Conservation (phyloP, 352 stramenopile genomes). For the Peronospora destructor region DNA sequence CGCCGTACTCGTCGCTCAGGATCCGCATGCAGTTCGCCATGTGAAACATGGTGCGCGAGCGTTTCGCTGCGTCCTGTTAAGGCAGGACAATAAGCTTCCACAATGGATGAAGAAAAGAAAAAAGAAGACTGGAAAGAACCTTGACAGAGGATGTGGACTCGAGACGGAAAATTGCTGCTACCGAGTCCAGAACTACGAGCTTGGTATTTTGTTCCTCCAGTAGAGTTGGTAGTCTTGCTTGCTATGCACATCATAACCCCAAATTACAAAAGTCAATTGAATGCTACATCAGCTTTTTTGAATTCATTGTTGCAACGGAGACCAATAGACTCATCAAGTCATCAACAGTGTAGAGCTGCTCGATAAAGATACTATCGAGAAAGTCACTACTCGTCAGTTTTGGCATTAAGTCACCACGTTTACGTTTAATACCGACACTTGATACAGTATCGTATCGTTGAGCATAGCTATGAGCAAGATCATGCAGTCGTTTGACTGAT, state of each 20-base stretch:
- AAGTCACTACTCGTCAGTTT: constrained; percentile 31
- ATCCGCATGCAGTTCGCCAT: constrained; percentile 82
- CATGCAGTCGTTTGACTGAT: constrained; percentile 63
- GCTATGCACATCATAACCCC: constrained; percentile 24
- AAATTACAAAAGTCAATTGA: constrained; percentile 3
- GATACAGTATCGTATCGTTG: constrained; percentile 32
- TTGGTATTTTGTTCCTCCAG: constrained; percentile 69
- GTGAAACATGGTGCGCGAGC: constrained; percentile 74
- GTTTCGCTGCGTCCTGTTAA: constrained; percentile 46
- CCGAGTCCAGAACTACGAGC: constrained; percentile 75
- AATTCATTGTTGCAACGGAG: neutral
- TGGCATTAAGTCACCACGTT: constrained; percentile 26
- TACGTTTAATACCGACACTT: constrained; percentile 34
- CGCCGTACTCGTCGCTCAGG: constrained; percentile 64
- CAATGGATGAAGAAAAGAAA: neutral
- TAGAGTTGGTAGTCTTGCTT: constrained; percentile 55
- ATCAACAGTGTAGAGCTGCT: constrained; percentile 66
- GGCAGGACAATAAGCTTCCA: neutral
- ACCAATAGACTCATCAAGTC: constrained; percentile 64
- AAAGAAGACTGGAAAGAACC: constrained; percentile 18
- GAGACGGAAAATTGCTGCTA: constrained; percentile 66
- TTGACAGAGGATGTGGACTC: constrained; percentile 65
- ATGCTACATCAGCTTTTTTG: neutral
- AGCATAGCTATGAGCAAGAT: constrained; percentile 51
- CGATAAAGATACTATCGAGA: constrained; percentile 71